Percentiles rank a stretch among this genome's conserved stretches.
Evolutionary conservation across 164 flowering plant species (phyloP).

Genomic region (Pachysandra terminalis): DNA sequence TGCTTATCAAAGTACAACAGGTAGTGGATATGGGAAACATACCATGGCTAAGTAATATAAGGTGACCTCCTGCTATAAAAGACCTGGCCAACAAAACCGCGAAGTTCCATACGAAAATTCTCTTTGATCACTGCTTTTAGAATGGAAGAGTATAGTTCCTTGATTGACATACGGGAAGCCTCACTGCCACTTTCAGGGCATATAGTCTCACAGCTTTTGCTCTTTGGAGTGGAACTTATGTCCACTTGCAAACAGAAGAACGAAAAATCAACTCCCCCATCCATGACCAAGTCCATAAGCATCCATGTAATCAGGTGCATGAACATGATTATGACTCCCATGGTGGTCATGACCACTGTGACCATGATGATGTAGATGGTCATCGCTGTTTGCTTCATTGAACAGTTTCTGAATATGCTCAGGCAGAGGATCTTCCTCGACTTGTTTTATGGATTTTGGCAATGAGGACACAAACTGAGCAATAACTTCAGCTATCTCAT

Average conservation of each 20-base stretch:
- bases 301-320: conserved; percentile 46
- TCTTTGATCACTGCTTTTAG: too few species aligned
- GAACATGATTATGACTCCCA: conserved; percentile 35
- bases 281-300: conserved; percentile 73
- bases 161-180: too few species aligned
- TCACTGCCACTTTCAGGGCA: too few species aligned
- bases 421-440: conserved; percentile 57
- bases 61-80: too few species aligned
- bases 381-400: conserved; percentile 41
- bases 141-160: too few species aligned
- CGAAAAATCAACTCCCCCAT: conserved; percentile 30
- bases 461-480: conserved; percentile 57
- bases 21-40: too few species aligned
- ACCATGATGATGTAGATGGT: conserved; percentile 31
- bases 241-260: background rate
- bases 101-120: too few species aligned
- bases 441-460: conserved; percentile 49
- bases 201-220: too few species aligned
- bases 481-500: conserved; percentile 60
- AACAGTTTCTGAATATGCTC: conserved; percentile 60
- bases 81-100: too few species aligned
- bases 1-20: too few species aligned
- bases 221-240: background rate
- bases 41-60: too few species aligned
- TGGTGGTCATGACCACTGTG: conserved; percentile 28